Evolutionary conservation across 805 yeast species (phyloP), one percentile per base, ranked within the genome.

Genomic region (Saccharomycopsis sp.): DNA sequence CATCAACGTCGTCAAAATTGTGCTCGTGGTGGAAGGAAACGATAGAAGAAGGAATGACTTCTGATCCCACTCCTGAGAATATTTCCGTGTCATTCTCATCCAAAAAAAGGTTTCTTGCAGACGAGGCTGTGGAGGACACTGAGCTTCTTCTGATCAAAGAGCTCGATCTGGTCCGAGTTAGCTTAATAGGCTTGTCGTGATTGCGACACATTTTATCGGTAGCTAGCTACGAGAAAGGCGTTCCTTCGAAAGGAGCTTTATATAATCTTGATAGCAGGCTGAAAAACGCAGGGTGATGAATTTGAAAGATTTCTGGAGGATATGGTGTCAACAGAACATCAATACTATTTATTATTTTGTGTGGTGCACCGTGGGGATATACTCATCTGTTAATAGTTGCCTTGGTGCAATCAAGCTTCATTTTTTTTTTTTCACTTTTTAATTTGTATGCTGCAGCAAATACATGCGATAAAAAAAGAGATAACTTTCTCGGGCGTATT

Each of bases 11-110:
- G 18, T 61, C 62, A 56, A 80, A 75, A 50, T 79, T 82, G 66
- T 82, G 87, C 21, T 83, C 82, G 63, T 85, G 88, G 65, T 87
- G 92, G 66, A 87, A 84, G 2, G 91, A 81, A 0, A 89, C 81
- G 61, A 87, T 84, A 1, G 92, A 85, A 18, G 90, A 83, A 1
- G 95, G 95, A 50, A 87, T 81, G 51, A 83, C 79, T 62, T 85
- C 89, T 1, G 87, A 80, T 0, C 87, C 86, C 1, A 87, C 91
- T 55, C 95, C 95, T 2, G 89, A 82, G 68, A 79, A 87, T 74
- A 85, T 82, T 68, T 87, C 95, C 18, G 81, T 76, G 64, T 73
- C 81, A 67, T 85, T 85, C 53, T 82, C 89, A 56, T 85, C 61
- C 44, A 60, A 53, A 37, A 55, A 60, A 34, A 44, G 51, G 24